These are phyloP conservation scores for Cladochytrium replicatum DNA, from an alignment of 192 early-diverging fungal genomes.

Conservation along the genomic window DNA sequence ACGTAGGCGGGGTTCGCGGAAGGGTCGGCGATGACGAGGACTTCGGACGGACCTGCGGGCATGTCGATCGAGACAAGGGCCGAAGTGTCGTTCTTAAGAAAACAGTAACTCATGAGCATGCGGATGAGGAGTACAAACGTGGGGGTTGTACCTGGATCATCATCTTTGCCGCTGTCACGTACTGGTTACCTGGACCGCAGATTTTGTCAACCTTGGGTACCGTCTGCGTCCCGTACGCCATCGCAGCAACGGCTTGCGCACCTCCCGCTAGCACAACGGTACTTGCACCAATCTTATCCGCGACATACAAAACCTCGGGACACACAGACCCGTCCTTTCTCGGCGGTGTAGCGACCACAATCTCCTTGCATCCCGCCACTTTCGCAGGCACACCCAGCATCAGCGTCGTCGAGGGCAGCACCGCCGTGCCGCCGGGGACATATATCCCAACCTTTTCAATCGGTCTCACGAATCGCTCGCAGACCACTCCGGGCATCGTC, in stretches of 20 bases:
- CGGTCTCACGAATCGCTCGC: conserved; percentile 83
- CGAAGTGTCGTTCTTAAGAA: conserved; percentile 69
- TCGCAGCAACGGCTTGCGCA: conserved; percentile 94
- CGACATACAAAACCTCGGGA: conserved; percentile 97
- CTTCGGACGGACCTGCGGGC: conserved; percentile 99
- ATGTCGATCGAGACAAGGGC: conserved; percentile 96
- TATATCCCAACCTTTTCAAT: conserved; percentile 97
- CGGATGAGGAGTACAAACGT: background rate
- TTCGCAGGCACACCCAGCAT: conserved; percentile 97
- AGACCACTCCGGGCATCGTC: conserved; percentile 96
- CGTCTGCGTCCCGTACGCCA: conserved; percentile 96
- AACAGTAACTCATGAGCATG: conserved; percentile 4
- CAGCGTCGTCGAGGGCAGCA: conserved; percentile 87
- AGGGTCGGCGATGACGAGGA: conserved; percentile 89
- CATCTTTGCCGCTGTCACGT: conserved; percentile 99
- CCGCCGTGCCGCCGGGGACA: conserved; percentile 95
- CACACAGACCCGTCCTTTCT: conserved; percentile 79
- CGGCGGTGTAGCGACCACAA: conserved; percentile 94
- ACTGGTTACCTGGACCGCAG: conserved; percentile 99
- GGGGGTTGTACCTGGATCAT: conserved; percentile 56
- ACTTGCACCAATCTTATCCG: conserved; percentile 88
- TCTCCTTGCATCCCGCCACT: conserved; percentile 91
- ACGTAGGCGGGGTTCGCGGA: conserved; percentile 81
- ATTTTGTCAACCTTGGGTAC: conserved; percentile 99
- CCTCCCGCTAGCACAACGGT: conserved; percentile 89